A percentile compares a stretch with the other conserved stretches of the same genome.
phyloP scores from a whole-genome alignment of 208 protist genomes.

The Plasmodiophora brassicae region DNA sequence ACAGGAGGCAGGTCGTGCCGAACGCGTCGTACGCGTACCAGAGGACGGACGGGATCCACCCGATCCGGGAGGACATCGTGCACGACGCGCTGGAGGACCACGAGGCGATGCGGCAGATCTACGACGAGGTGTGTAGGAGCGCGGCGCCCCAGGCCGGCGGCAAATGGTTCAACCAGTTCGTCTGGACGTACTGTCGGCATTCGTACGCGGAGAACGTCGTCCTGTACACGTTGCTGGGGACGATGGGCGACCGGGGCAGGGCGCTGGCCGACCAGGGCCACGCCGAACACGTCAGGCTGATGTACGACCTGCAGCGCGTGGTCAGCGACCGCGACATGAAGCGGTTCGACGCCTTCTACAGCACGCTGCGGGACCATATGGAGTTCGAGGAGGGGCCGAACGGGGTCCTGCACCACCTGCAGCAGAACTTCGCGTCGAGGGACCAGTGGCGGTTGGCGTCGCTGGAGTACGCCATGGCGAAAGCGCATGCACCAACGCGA shows the following conservation, averaged over 20 bases:
- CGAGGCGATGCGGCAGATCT: too few relatives aligned
- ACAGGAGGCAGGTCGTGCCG: too few relatives aligned
- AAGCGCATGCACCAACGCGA: background rate
- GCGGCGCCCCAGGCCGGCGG: background rate
- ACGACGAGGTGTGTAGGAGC: background rate
- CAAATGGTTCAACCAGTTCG: conserved; percentile 33
- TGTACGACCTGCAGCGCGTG: background rate
- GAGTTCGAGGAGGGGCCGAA: background rate
- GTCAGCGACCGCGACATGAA: background rate
- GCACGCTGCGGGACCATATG: background rate
- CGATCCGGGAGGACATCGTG: too few relatives aligned
- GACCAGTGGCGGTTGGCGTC: background rate
- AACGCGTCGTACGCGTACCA: too few relatives aligned
- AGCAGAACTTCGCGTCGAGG: background rate
- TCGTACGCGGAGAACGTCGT: background rate
- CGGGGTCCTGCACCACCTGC: background rate
- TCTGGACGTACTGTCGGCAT: conserved; percentile 7
- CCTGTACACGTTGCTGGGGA: background rate
- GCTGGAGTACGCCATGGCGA: background rate
- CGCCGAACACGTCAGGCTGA: background rate
- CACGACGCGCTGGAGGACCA: too few relatives aligned
- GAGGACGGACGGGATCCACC: too few relatives aligned
- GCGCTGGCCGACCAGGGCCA: background rate
- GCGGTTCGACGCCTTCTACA: background rate
- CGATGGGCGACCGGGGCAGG: background rate